Percentiles rank a stretch among this genome's conserved stretches.
phyloP scores from a whole-genome alignment of 768 basidiomycete genomes.

The Boletus vermiculosoides region DNA sequence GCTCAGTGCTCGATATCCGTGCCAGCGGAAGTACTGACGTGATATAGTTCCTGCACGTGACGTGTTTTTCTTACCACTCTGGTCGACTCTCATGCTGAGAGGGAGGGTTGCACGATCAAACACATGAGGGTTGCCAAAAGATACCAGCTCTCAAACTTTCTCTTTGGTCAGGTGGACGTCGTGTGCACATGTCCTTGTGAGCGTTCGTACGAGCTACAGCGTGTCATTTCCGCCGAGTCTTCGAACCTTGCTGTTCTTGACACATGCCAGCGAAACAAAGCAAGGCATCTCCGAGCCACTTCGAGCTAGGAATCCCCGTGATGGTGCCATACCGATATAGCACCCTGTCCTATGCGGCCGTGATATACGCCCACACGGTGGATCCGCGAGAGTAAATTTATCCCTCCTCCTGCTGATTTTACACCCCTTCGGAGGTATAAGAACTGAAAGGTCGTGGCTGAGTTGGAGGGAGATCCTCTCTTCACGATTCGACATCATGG shows the following conservation, averaged over 20 bases:
- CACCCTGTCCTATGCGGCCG: neutral
- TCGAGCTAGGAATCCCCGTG: constrained; percentile 6
- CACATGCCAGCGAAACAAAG: constrained; percentile 12
- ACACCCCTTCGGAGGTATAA: constrained; percentile 18
- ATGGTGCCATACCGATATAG: constrained; percentile 15
- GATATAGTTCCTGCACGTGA: constrained; percentile 14
- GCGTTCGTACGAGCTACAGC: neutral
- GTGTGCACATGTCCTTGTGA: constrained; percentile 15
- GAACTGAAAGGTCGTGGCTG: constrained; percentile 5
- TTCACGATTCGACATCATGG: constrained; percentile 12
- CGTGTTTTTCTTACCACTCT: constrained; percentile 2
- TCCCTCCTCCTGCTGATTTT: neutral
- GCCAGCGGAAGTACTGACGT: neutral
- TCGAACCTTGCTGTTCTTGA: neutral
- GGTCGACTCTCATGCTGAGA: constrained; percentile 6
- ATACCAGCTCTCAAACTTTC: neutral
- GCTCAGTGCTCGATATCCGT: constrained; percentile 11
- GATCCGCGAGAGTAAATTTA: neutral
- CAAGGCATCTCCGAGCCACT: neutral
- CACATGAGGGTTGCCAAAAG: constrained; percentile 9
- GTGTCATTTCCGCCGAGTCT: neutral
- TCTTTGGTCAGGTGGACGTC: constrained; percentile 13
- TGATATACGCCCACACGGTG: constrained; percentile 11
- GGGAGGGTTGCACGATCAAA: constrained; percentile 1
- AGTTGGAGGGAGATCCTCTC: neutral